Percentiles rank a stretch among this genome's conserved stretches.
These are phyloP conservation scores for Coniochaeta sp. DNA, from an alignment of 2,329 filamentous ascomycete genomes.

Conservation along the genomic window DNA sequence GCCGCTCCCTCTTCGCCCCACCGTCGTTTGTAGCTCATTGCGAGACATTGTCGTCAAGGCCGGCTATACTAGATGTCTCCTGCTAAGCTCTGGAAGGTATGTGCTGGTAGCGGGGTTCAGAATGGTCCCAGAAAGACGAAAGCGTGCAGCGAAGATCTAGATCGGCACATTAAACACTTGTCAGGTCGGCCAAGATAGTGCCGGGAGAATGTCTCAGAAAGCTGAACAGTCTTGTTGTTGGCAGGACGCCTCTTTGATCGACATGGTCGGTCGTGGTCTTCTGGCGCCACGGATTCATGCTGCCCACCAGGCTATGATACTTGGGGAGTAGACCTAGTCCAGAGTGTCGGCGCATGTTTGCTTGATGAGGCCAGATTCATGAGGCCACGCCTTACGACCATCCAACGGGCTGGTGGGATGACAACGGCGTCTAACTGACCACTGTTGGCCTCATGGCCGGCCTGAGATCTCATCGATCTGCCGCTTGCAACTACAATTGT, in stretches of 20 bases:
- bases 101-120: background rate
- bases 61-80: background rate
- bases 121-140: background rate
- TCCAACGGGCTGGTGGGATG: background rate
- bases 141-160: background rate
- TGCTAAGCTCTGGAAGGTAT: background rate
- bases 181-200: background rate
- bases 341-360: background rate
- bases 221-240: background rate
- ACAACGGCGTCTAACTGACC: slow-evolving; percentile 1
- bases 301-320: background rate
- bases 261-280: background rate
- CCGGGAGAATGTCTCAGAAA: background rate
- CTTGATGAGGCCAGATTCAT: background rate
- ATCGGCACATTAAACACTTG: background rate
- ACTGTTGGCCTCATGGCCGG: background rate
- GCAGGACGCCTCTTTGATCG: background rate
- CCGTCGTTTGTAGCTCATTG: background rate
- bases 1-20: background rate
- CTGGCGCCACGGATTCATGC: background rate
- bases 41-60: background rate
- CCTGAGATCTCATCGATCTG: background rate
- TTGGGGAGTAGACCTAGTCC: too few relatives aligned
- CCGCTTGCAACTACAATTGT: background rate
- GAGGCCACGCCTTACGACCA: background rate